Evolutionary conservation across 2,329 filamentous ascomycete species (phyloP), one percentile per base, ranked within the genome.

Genomic region (Hypoxylon sp.): DNA sequence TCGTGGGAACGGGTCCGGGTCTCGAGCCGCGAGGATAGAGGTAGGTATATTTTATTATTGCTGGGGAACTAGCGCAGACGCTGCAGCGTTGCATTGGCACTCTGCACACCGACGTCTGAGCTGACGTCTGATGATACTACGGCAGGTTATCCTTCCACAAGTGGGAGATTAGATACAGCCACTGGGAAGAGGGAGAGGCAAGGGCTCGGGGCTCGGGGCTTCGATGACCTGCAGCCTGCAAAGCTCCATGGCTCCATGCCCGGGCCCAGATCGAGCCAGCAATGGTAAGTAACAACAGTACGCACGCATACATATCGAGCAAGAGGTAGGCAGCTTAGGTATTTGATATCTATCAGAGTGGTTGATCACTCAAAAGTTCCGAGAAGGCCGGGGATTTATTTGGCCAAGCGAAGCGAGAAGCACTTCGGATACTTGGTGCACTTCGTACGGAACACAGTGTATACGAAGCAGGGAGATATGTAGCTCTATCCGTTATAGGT

Each of bases 111-210:
- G 48, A 49, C 40, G 42, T 46, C 46, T 55, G 47, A 61, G 49
- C 40, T 15, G 48, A 49, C 40, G 42, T 46, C 46, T 55, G 47
- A 61, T 50, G 40, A 48, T 58, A 50, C 31, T n/a, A 8, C 13
- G n/a, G 31, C n/a, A n/a, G 31, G 31, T 2, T 58, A 26, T 41
- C 49, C 40, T 50, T 38, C 37, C 43, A 27, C 33, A 58, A n/a
- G 43, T 41, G 59, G 47, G 55, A 62, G 59, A 62, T 62, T 59
- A 52, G 55, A 43, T 53, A 50, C 55, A 59, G 59, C 59, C 52
- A 62, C 59, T 49, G 10, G 29, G 15, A n/a, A n/a, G n/a, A n/a
- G n/a, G n/a, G n/a, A n/a, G 15, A 59, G 47, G 41, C 59, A 56
- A 59, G 59, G 59, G 51, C 47, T 4, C 2, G 10, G n/a, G 31